Base-by-base conservation (phyloP, 1,139 yeast genomes). In the Suhomyces bokatorum region DNA sequence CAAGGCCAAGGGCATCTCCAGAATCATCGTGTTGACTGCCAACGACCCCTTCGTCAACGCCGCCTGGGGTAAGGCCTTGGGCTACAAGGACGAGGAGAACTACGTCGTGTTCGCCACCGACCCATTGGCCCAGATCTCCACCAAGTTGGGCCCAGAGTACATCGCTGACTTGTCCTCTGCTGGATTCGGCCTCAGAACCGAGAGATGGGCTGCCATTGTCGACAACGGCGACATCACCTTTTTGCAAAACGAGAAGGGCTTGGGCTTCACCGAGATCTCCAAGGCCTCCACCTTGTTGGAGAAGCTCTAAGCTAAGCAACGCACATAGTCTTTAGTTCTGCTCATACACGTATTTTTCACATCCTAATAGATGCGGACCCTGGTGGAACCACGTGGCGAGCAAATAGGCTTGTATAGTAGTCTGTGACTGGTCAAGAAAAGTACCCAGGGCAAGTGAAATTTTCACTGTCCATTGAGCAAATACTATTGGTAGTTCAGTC, bases 11-110 rank as follows among this genome's bases (percentile, higher is more conserved):
- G 88, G 90, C 29, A 87, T 86, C 35, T 87, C 83, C 60, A 80
- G 80, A 57, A 72, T 90, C 43, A 72, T 88, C 48, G 85, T 89
- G 27, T 63, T 87, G 47, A 78, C 95, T 42, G 87, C 88, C 48
- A 91, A 89, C 67, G 89, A 87, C 57, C 87, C 97, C 30, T 20
- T 88, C 62, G 95, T 89, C 46, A 72, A 74, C 63, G 70, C 79
- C 51, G 95, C 95, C 32, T 87, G 95, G 95, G 91, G 87, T 51
- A 86, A 85, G 68, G 80, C 82, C 15, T 70, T 87, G 45, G 81
- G 82, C 34, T 71, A 67, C 57, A 69, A 67, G 46, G 48, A 50
- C 33, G 52, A 72, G 51, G 71, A 54, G 60, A 78, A 67, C 51
- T 69, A 58, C 50, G 64, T 85, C 45, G 77, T 83, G 55, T 88